Evolutionary conservation across 176 grass and related monocot species (phyloP).

Genomic region (Lolium perenne): DNA sequence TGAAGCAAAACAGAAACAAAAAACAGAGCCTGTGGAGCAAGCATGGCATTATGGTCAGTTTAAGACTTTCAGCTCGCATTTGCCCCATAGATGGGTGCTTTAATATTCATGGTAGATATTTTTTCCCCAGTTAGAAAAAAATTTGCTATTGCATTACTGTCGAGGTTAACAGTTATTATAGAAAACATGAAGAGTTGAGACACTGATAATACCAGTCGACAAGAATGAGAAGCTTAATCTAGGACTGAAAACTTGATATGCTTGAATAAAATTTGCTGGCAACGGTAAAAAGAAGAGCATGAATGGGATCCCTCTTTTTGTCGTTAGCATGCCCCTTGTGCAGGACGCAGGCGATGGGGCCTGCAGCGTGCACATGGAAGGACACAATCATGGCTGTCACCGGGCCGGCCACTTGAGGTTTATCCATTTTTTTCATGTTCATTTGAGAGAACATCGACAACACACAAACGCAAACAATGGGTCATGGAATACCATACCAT

Average conservation of each 20-base stretch:
- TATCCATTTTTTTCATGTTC: no score
- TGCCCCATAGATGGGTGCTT: no score
- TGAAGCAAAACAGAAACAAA: background rate
- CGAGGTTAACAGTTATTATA: no score
- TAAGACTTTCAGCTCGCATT: background rate
- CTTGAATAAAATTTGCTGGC: background rate
- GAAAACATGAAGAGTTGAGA: no score
- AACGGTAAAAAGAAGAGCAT: background rate
- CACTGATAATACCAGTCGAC: no score
- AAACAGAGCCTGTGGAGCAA: background rate
- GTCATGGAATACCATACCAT: slow-evolving; percentile 8
- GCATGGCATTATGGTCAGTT: background rate
- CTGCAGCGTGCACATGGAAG: background rate
- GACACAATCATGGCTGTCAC: background rate
- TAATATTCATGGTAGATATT: no score
- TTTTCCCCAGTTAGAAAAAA: no score
- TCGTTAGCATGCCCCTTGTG: slow-evolving; percentile 21
- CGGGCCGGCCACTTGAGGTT: background rate
- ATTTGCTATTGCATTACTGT: no score
- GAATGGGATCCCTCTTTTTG: background rate
- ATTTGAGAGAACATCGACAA: background rate
- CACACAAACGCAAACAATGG: background rate
- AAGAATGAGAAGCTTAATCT: no score
- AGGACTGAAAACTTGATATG: background rate
- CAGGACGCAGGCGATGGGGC: slow-evolving; percentile 8